Conservation (phyloP, 495 filamentous ascomycete genomes). For the Clohesyomyces aquaticus region DNA sequence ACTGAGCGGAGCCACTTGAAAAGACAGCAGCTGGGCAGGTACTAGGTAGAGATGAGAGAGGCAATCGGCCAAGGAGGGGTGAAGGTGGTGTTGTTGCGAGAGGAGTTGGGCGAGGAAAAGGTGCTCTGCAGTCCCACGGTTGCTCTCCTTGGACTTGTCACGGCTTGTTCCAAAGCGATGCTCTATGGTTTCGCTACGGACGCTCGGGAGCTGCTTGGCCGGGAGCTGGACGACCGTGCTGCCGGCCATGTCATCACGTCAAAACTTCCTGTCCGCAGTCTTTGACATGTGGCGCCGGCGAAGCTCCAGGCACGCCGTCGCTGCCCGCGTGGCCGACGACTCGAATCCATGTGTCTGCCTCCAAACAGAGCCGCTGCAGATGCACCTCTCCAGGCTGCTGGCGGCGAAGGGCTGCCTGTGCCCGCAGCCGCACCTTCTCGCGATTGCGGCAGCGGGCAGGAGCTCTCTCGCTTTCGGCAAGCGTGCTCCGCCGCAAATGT, state of each 20-base stretch:
- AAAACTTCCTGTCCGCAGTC: neutral
- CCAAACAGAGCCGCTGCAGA: too few species aligned
- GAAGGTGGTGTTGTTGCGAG: conserved; percentile 10
- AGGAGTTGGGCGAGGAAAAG: neutral
- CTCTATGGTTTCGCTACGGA: conserved; percentile 4
- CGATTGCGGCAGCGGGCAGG: neutral
- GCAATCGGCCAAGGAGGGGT: neutral
- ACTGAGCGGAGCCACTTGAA: neutral
- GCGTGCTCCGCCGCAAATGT: conserved; percentile 10
- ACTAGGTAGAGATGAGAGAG: neutral
- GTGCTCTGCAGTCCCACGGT: neutral
- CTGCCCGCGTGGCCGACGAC: too few species aligned
- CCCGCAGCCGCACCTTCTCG: neutral
- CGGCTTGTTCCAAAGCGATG: neutral
- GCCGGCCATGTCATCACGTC: conserved; percentile 17
- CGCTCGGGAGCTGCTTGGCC: conserved; percentile 8
- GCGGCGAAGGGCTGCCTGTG: conserved; percentile 1
- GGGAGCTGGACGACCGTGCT: conserved; percentile 13
- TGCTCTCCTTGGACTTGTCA: neutral
- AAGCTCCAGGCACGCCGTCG: too few species aligned
- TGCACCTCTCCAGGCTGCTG: neutral
- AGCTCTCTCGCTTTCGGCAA: conserved; percentile 6
- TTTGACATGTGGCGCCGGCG: neutral
- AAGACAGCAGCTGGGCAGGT: conserved; percentile 3
- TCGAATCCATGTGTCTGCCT: too few species aligned